Percentiles rank a stretch among this genome's conserved stretches.
Conservation (phyloP, 2,329 filamentous ascomycete genomes). For the Venturia aucupariae region DNA sequence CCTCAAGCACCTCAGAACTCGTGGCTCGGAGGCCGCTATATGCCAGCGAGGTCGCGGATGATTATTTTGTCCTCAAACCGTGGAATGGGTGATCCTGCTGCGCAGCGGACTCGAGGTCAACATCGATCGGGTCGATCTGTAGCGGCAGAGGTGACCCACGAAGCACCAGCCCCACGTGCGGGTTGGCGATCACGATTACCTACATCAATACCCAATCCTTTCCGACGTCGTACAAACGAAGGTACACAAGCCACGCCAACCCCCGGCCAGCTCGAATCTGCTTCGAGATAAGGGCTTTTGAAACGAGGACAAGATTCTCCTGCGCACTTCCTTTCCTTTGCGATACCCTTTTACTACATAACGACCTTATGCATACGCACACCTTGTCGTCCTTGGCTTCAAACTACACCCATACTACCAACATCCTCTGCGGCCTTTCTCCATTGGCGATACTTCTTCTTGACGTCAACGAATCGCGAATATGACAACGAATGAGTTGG, state of each 20-base stretch:
- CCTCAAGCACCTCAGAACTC: slow-evolving; percentile 11
- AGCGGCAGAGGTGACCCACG: slow-evolving; percentile 4
- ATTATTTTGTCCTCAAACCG: slow-evolving; percentile 4
- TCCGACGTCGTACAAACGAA: slow-evolving; percentile 13
- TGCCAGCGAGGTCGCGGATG: slow-evolving; percentile 3
- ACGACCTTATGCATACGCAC: neutral
- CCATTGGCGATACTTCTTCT: neutral
- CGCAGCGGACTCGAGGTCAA: neutral
- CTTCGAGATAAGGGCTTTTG: slow-evolving; percentile 3
- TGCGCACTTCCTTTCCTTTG: slow-evolving; percentile 28
- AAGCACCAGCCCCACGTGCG: slow-evolving; percentile 22
- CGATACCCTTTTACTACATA: slow-evolving; percentile 32
- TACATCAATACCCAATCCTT: slow-evolving; percentile 16
- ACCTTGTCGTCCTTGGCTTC: neutral
- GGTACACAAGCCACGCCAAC: slow-evolving; percentile 21
- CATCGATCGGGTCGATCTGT: neutral
- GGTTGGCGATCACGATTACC: slow-evolving; percentile 22
- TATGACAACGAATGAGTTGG: neutral
- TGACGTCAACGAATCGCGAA: neutral
- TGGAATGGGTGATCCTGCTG: neutral
- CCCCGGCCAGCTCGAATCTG: slow-evolving; percentile 29
- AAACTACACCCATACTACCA: neutral
- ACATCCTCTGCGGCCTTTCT: neutral
- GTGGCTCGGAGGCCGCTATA: slow-evolving; percentile 13
- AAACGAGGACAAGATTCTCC: slow-evolving; percentile 18